Base-by-base conservation (phyloP, 202 grass and related monocot species). In the Digitaria exilis region DNA sequence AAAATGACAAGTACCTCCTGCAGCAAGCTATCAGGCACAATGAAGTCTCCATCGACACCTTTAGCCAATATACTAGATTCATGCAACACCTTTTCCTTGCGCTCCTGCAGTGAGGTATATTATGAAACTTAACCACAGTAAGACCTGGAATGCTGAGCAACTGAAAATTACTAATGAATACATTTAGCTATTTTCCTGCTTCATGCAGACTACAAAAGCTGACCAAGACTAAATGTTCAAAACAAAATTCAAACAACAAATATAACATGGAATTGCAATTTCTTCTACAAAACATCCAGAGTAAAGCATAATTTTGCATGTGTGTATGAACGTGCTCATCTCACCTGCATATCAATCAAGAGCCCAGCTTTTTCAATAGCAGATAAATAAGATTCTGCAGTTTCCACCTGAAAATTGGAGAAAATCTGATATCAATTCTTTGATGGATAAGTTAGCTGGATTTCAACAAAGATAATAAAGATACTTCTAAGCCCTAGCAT, bases 261-360 rank as follows among this genome's bases (percentile, higher is more conserved):
- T 16, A 45, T 58, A 11, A 21, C 19, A 35, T 3, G 31, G 18
- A 31, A 82, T 44, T 72, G 59, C 48, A 54, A 61, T 10, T 28
- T n/a, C 42, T 67, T 17, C 42, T 44, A 80, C 0, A 5, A 54
- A 62, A 61, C 52, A 41, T 42, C 4, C 15, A 2, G 46, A 77
- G 22, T 41, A 61, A 62, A 63, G 25, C n/a, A 71, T 71, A 4
- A 48, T 12, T 42, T 30, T 19, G 8, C 34, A 57, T 80, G 76
- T 71, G 34, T 16, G 46, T 77, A 72, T 80, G 69, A 80, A 75
- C 71, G 4, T 81, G 5, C 35, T 77, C 58, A 67, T 73, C 58
- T 82, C 75, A 98, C 92, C 90, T 98, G 63, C 71, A 93, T 93
- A 69, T 90, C 89, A 93, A 98, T 90, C 88, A 93, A 42, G 63